Conservation (phyloP, 768 basidiomycete genomes). For the Trametopsis cervina region DNA sequence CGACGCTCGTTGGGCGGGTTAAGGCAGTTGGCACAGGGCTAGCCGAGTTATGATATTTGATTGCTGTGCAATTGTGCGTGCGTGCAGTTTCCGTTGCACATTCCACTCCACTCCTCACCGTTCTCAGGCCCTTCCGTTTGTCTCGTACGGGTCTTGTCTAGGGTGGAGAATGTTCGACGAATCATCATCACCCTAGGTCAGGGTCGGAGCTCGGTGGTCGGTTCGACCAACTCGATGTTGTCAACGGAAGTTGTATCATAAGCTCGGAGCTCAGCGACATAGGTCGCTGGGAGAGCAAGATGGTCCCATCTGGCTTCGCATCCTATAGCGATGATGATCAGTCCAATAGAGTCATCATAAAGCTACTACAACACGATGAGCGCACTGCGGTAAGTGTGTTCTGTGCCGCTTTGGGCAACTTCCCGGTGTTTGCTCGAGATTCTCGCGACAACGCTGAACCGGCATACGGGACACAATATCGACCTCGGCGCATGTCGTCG, state of each 20-base stretch:
- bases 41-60: too few relatives aligned
- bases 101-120: too few relatives aligned
- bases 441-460: constrained; percentile 6
- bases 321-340: background rate
- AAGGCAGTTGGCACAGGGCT: background rate
- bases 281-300: background rate
- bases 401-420: background rate
- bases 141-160: background rate
- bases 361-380: background rate
- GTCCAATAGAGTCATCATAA: background rate
- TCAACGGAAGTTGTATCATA: background rate
- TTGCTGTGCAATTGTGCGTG: too few relatives aligned
- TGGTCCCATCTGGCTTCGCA: too few relatives aligned
- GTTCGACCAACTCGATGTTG: background rate
- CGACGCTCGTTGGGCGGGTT: background rate
- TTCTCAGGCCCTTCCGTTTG: too few relatives aligned
- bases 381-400: background rate
- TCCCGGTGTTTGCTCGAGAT: constrained; percentile 15
- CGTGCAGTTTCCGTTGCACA: too few relatives aligned
- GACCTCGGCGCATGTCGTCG: background rate
- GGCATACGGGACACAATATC: background rate
- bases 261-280: background rate
- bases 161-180: background rate
- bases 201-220: background rate
- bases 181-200: background rate